Percentiles rank a stretch among this genome's conserved stretches.
These are phyloP conservation scores for Coemansia reversa DNA, from an alignment of 192 early-diverging fungal species.

Conservation along the genomic window DNA sequence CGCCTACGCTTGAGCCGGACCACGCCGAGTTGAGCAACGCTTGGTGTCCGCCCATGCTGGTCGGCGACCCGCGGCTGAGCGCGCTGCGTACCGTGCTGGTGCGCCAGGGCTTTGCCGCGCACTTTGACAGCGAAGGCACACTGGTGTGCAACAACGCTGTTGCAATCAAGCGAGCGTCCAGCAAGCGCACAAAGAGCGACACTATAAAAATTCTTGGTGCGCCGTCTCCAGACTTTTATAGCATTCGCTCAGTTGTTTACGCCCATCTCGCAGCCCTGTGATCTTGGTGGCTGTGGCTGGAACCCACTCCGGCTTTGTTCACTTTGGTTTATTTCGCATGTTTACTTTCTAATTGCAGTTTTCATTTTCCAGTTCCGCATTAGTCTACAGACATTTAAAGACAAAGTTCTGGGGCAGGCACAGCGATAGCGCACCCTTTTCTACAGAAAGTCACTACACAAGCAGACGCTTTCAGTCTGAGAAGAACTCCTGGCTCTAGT, in stretches of 20 bases:
- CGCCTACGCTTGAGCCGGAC: slow-evolving; percentile 73
- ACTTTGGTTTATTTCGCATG: neutral
- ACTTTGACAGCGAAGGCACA: slow-evolving; percentile 81
- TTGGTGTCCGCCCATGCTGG: slow-evolving; percentile 67
- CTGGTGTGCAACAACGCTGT: slow-evolving; percentile 82
- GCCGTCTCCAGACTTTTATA: slow-evolving; percentile 51
- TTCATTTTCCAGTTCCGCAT: neutral
- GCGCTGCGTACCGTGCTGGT: slow-evolving; percentile 74
- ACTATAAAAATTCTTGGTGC: slow-evolving; percentile 47
- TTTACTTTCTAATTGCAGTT: neutral
- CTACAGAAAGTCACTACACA: neutral
- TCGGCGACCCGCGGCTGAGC: slow-evolving; percentile 84
- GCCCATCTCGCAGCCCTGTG: slow-evolving; percentile 37
- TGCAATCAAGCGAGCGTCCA: slow-evolving; percentile 49
- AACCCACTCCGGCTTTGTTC: neutral
- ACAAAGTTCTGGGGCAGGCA: neutral
- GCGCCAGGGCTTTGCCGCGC: slow-evolving; percentile 70
- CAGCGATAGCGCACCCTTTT: neutral
- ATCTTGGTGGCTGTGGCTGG: neutral
- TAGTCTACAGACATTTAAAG: neutral
- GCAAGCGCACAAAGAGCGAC: slow-evolving; percentile 18
- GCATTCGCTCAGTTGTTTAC: slow-evolving; percentile 52
- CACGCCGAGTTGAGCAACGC: slow-evolving; percentile 24
- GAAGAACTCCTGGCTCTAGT: neutral
- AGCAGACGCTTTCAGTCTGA: neutral